Evolutionary conservation across 495 filamentous ascomycete species (phyloP).

Genomic region (Peziza echinospora): DNA sequence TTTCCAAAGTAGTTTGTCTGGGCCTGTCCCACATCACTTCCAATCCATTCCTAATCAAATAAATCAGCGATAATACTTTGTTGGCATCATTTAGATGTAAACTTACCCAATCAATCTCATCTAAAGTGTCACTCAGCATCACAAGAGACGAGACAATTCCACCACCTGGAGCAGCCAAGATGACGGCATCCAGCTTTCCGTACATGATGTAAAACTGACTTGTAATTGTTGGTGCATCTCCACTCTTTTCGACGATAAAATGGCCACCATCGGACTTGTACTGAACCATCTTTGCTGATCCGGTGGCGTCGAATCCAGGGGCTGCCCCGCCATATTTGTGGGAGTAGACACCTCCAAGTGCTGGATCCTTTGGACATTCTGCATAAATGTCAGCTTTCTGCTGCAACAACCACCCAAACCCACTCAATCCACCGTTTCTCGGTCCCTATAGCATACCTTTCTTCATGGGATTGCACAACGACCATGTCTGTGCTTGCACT

Average conservation of each 20-base stretch:
- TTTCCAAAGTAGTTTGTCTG: constrained; percentile 93
- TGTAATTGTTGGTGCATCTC: constrained; percentile 64
- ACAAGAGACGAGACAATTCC: constrained; percentile 72
- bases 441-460: too few species aligned
- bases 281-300: constrained; percentile 37
- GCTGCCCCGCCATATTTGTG: constrained; percentile 24
- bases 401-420: not conserved
- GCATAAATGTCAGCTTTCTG: constrained; percentile 9
- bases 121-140: constrained; percentile 69
- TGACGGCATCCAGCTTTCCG: constrained; percentile 48
- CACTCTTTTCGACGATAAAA: constrained; percentile 65
- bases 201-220: constrained; percentile 69
- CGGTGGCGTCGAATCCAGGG: constrained; percentile 43
- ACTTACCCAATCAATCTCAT: constrained; percentile 83
- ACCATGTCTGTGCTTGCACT: constrained; percentile 50
- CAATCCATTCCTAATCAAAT: constrained; percentile 39
- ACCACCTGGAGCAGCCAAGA: constrained; percentile 46
- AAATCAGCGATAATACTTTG: not conserved
- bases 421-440: too few species aligned
- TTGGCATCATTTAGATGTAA: constrained; percentile 16
- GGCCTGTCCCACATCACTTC: constrained; percentile 38
- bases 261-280: constrained; percentile 57
- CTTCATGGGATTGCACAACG: constrained; percentile 49
- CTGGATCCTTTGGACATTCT: constrained; percentile 54
- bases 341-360: constrained; percentile 53